Base-by-base conservation (phyloP, 192 early-diverging fungal genomes). In the Globomyces pollinis-pini region DNA sequence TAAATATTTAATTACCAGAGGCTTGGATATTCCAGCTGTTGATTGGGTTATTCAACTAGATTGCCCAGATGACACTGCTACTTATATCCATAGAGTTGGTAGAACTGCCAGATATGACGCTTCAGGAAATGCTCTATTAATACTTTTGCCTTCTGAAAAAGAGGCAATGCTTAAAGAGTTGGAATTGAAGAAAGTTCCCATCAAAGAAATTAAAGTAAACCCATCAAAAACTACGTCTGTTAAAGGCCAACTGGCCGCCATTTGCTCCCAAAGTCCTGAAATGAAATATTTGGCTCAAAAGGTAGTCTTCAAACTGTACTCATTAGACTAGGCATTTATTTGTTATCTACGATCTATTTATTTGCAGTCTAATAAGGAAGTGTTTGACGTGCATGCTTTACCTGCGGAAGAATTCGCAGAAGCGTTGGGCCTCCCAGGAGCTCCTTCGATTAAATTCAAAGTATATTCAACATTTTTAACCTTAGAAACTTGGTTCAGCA, bases 1-100 rank as follows among this genome's bases (percentile, higher is more conserved):
- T 49, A 72, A 28, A 24, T 15, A 36, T 39, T 41, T 24, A 26
- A 26, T 54, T 35, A 18, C 9, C n/a, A n/a, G 66, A 61, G 96
- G 96, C 23, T 74, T 99, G 32, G 96, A 99, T 71, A 96, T 99
- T 63, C 94, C 96, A 0, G 87, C 91, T 11, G 94, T 99, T 3
- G 91, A 99, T 68, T 99, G 96, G 96, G 96, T 99, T 29, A 80
- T 99, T 36, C 96, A 99, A 59, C 62, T 95, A 43, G 96, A 99
- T 67, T 94, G 92, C 50, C 96, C 96, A 35, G 96, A 97, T 66
- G 89, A 96, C 74, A 86, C 87, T 33, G 89, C 83, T 43, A 99
- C 94, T 1, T 97, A 99, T 73, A 91, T 99, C 68, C 96, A 99
- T 65, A 88, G 96, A 42, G 96, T 96, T 3, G 96, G 96, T 1